phyloP scores from a whole-genome alignment of 202 grass and related monocot species.

The Panicum virgatum region DNA sequence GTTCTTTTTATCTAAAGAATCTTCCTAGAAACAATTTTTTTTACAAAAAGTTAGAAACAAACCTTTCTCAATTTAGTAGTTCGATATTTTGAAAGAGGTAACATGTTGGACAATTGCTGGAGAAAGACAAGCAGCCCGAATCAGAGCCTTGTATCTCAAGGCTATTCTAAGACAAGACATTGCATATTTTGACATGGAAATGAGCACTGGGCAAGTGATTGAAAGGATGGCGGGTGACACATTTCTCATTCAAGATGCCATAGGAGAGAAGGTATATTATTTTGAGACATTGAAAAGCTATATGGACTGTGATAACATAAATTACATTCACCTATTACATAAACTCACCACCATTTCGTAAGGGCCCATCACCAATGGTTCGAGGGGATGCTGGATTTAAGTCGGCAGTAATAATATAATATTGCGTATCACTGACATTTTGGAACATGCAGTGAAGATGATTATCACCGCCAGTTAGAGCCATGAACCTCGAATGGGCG shows the following conservation, averaged over 20 bases:
- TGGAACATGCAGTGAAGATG: no score
- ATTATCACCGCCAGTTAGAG: no score
- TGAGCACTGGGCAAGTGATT: constrained; percentile 74
- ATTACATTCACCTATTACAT: no score
- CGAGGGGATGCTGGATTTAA: no score
- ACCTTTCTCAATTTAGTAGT: background rate
- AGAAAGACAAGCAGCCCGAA: constrained; percentile 73
- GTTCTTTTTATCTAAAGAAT: no score
- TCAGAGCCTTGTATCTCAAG: constrained; percentile 73
- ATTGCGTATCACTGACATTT: no score
- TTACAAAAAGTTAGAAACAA: background rate
- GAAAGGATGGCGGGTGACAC: constrained; percentile 81
- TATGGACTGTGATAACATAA: background rate
- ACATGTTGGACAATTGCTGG: constrained; percentile 74
- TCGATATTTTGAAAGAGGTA: constrained; percentile 56
- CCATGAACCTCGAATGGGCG: no score
- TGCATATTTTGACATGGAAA: constrained; percentile 72
- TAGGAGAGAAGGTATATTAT: constrained; percentile 53
- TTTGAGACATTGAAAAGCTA: background rate
- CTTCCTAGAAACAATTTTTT: background rate
- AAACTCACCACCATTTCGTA: no score
- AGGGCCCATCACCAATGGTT: no score
- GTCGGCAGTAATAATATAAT: no score
- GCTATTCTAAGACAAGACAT: constrained; percentile 78
- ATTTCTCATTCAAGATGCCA: constrained; percentile 85